Base-by-base conservation (phyloP, 2,329 filamentous ascomycete species). In the Colletotrichum cordylinicola region DNA sequence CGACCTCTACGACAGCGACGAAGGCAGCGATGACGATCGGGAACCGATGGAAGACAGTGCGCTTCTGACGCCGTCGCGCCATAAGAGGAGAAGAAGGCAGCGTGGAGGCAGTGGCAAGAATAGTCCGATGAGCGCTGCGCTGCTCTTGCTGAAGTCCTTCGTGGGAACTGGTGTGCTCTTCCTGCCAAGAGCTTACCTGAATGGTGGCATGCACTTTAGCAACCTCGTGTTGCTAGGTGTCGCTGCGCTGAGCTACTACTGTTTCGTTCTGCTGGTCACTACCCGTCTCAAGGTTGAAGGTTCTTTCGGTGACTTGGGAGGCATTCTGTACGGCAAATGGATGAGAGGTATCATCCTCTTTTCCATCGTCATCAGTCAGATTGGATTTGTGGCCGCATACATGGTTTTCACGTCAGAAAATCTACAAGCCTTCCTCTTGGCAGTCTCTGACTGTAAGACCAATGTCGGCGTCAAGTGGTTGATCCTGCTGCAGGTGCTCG, bases 241-340 rank as follows among this genome's bases (percentile, higher is more conserved):
- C 18, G 96, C 97, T 8, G 88, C 91, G 3, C 88, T 99, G 75
- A 98, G 96, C 83, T 99, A 98, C 86, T 98, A 98, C 87, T 98
- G 96, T 87, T 99, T 99, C 85, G 96, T 99, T 56, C 90, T 99
- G 16, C 91, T 99, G 37, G 96, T 98, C 77, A 93, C 93, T 75
- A 97, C 96, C 3, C 94, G 97, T 39, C 88, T 98, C 65, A 94
- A 92, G 82, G 91, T 98, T 33, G 94, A 96, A 65, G 96, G 95
- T n/a, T 98, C 97, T 1, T 99, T 98, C 86, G 97, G 97, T 84
- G 97, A 98, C 82, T 98, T 99, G 86, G 97, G 98, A 69, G 96
- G 95, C 65, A 93, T 95, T 62, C 90, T 99, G 18, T 99, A 97
- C 83, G 97, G 97, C 77, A 94, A 93, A 78, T 96, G 94, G 90